Conservation (phyloP, 192 early-diverging fungal genomes). For the Backusella psychrophila region DNA sequence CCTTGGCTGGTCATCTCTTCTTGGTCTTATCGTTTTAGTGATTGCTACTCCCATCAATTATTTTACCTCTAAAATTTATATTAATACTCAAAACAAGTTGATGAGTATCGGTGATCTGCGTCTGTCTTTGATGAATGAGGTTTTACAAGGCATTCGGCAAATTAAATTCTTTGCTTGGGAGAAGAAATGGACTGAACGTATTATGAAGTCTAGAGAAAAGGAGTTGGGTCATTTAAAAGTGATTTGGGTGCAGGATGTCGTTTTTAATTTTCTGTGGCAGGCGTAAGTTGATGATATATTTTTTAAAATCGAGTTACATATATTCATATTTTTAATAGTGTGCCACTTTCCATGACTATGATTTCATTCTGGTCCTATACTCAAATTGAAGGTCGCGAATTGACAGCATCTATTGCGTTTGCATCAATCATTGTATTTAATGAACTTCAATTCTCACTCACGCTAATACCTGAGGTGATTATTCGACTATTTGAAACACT, state of each 20-base stretch:
- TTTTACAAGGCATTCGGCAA: slow-evolving; percentile 79
- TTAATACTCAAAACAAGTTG: slow-evolving; percentile 49
- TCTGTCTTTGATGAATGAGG: slow-evolving; percentile 57
- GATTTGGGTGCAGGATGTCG: not conserved
- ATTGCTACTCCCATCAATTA: slow-evolving; percentile 40
- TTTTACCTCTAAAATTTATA: slow-evolving; percentile 22
- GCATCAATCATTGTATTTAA: slow-evolving; percentile 87
- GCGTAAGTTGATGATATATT: slow-evolving; percentile 25
- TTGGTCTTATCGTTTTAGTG: slow-evolving; percentile 62
- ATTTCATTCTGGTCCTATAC: slow-evolving; percentile 32
- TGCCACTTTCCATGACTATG: slow-evolving; percentile 27
- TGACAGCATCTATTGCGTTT: slow-evolving; percentile 76
- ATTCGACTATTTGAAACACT: slow-evolving; percentile 65
- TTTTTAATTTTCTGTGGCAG: slow-evolving; percentile 24
- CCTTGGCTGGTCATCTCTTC: slow-evolving; percentile 75
- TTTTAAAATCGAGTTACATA: not conserved
- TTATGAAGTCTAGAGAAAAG: slow-evolving; percentile 48
- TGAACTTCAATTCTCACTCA: slow-evolving; percentile 79
- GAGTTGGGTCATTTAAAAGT: slow-evolving; percentile 36
- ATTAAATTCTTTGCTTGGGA: slow-evolving; percentile 90
- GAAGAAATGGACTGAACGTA: slow-evolving; percentile 37
- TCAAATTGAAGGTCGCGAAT: slow-evolving; percentile 32
- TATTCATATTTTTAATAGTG: not conserved
- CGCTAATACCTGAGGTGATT: slow-evolving; percentile 76
- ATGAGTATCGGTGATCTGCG: slow-evolving; percentile 74